Evolutionary conservation across 441 rosid genomes (phyloP).

Genomic region (Dalechampia spathulata): DNA sequence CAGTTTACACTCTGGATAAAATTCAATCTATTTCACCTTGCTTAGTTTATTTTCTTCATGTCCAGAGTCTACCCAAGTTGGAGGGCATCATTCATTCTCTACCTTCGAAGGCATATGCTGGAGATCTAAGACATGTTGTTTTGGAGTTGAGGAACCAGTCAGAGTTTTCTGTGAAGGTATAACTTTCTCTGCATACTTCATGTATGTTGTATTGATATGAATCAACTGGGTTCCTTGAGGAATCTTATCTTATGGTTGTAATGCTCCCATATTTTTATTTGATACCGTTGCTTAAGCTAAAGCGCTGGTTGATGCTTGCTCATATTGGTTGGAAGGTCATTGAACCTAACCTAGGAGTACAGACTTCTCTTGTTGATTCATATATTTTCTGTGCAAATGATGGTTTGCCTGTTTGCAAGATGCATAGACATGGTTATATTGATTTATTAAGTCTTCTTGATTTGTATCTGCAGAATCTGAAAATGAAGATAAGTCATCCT

Average conservation of each 20-base stretch:
- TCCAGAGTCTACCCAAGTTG: constrained; percentile 86
- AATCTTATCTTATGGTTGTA: not conserved
- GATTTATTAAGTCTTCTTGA: not conserved
- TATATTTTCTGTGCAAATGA: not conserved
- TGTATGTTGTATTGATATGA: not conserved
- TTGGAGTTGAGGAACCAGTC: constrained; percentile 74
- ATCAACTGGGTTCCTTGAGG: not conserved
- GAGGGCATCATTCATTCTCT: constrained; percentile 62
- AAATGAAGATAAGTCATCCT: constrained; percentile 88
- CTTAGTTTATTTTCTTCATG: constrained; percentile 10
- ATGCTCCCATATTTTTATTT: no score
- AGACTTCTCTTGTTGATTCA: no score
- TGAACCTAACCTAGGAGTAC: not conserved
- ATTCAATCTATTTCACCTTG: constrained; percentile 5
- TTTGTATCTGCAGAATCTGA: constrained; percentile 61
- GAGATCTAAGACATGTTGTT: constrained; percentile 69
- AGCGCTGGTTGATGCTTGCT: not conserved
- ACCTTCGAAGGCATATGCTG: constrained; percentile 67
- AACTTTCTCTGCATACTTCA: constrained; percentile 1
- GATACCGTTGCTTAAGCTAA: no score
- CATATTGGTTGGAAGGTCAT: not conserved
- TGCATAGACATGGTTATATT: not conserved
- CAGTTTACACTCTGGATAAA: constrained; percentile 8
- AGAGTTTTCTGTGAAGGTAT: constrained; percentile 73
- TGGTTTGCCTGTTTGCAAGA: not conserved